Percentiles rank a stretch among this genome's conserved stretches.
phyloP scores from a whole-genome alignment of 805 yeast species.

The Candida caryicola region DNA sequence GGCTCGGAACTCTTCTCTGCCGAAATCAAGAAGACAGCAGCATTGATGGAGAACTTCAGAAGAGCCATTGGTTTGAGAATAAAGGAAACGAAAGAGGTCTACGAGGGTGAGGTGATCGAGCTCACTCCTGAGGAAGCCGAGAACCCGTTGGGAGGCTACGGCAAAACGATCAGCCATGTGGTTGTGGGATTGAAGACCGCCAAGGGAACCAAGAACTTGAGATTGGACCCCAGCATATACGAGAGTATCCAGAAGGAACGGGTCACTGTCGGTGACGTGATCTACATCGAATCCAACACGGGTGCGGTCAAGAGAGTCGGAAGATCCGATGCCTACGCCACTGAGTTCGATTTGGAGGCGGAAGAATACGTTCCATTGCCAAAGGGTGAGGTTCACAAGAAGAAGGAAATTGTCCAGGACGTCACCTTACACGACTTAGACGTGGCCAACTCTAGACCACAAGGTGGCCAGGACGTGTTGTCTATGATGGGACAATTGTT shows the following conservation, averaged over 20 bases:
- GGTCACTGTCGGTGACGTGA: conserved; percentile 93
- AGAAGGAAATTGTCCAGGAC: conserved; percentile 96
- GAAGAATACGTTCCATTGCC: conserved; percentile 98
- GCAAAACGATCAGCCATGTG: conserved; percentile 93
- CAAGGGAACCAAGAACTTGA: conserved; percentile 82
- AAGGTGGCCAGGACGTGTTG: conserved; percentile 94
- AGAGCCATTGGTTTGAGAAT: conserved; percentile 94
- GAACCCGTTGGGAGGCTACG: conserved; percentile 96
- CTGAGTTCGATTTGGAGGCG: conserved; percentile 97
- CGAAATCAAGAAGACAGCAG: conserved; percentile 96
- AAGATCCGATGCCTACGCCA: conserved; percentile 96
- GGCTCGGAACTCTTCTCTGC: conserved; percentile 92
- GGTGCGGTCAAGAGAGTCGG: conserved; percentile 98
- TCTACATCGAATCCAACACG: conserved; percentile 94
- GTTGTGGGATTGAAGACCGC: conserved; percentile 91
- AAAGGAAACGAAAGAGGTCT: conserved; percentile 95
- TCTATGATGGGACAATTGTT: conserved; percentile 96
- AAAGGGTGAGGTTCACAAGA: conserved; percentile 97
- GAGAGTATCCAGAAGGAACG: conserved; percentile 93
- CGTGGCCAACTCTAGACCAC: conserved; percentile 93
- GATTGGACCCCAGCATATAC: conserved; percentile 89
- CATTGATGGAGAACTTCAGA: conserved; percentile 93
- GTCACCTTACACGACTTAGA: conserved; percentile 95
- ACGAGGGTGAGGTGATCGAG: conserved; percentile 97
- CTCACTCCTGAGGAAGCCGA: conserved; percentile 94